Percentiles rank a stretch among this genome's conserved stretches.
These are phyloP conservation scores for Obba rivulosa DNA, from an alignment of 768 basidiomycete genomes.

Conservation along the genomic window DNA sequence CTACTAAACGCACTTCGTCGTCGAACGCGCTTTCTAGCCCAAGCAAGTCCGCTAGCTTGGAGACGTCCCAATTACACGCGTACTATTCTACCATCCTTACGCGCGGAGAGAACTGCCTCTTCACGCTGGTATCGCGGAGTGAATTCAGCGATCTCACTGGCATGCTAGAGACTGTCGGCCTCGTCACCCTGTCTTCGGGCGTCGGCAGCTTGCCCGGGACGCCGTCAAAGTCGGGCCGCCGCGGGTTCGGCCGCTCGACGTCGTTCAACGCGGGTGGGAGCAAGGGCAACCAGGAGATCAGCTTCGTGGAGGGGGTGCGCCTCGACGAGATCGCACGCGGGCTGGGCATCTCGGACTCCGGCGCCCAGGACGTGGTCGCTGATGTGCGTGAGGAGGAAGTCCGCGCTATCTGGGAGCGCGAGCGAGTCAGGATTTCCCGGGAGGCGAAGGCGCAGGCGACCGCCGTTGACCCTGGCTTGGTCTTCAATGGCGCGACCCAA, in stretches of 20 bases:
- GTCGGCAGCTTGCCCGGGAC: conserved; percentile 23
- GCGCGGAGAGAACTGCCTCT: conserved; percentile 48
- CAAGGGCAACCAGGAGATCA: conserved; percentile 38
- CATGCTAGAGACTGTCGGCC: conserved; percentile 69
- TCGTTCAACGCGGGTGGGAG: conserved; percentile 44
- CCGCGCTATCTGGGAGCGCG: conserved; percentile 48
- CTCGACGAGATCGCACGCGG: conserved; percentile 68
- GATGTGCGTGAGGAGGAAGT: conserved; percentile 49
- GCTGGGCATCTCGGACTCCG: conserved; percentile 41
- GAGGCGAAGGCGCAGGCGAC: conserved; percentile 34
- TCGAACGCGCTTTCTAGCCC: conserved; percentile 19
- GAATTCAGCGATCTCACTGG: conserved; percentile 72
- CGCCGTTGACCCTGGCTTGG: conserved; percentile 9
- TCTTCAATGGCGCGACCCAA: conserved; percentile 42
- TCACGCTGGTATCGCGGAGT: conserved; percentile 63
- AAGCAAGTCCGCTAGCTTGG: conserved; percentile 33
- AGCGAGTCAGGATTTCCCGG: conserved; percentile 38
- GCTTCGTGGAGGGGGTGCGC: conserved; percentile 57
- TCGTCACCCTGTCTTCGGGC: conserved; percentile 41
- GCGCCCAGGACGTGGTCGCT: conserved; percentile 12
- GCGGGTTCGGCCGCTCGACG: conserved; percentile 48
- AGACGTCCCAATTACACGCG: conserved; percentile 54
- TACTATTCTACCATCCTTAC: conserved; percentile 60
- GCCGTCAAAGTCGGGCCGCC: conserved; percentile 44
- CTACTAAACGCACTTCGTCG: conserved; percentile 49